Evolutionary conservation across 1,284 basidiomycete species (phyloP), one percentile per base, ranked within the genome.

Genomic region (Chalciporus piperatoides): DNA sequence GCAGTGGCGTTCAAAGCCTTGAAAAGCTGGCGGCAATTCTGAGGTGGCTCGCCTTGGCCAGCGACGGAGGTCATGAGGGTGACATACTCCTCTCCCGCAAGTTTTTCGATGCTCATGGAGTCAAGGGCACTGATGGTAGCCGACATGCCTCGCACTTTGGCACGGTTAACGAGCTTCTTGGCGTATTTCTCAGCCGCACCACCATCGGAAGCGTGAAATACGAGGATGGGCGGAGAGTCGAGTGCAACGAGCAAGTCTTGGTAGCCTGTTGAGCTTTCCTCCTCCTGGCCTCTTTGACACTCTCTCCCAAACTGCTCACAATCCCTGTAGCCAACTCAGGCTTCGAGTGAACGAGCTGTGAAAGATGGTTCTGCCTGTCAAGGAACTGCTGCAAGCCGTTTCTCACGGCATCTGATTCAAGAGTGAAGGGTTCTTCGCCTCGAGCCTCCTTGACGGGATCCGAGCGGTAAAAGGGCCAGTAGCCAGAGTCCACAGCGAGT

Each of bases 381-480:
- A 99, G 84, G 82, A 99, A 99, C 57, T 86, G 80, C 68, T 88
- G 84, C n/a, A 99, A 77, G 59, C 97, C 95, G 59, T 92, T 88
- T 76, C 97, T 98, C 71, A 99, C 82, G 28, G 87, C 80, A 55
- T 96, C 92, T 3, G 92, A 94, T 70, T 99, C 97, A 51, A 99
- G 84, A 10, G 80, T 79, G 77, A 99, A 99, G 40, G 92, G 89
- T 59, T 94, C 90, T 62, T 84, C 78, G 48, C 86, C 88, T 41
- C 73, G 72, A 21, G 70, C 71, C 62, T 92, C 90, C 62, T 89
- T 87, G 56, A 79, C 78, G 0, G 96, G 96, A 70, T 99, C 87
- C 96, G 96, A 99, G 53, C 97, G 83, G 78, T 97, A 99, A 43
- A 99, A 77, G 1, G 97, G 96, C 96, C 97, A 99, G 72, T 96